Evolutionary conservation across 108 stramenopile species (phyloP), one percentile per base, ranked within the genome.

Genomic region (Chaetoceros tenuissimus): DNA sequence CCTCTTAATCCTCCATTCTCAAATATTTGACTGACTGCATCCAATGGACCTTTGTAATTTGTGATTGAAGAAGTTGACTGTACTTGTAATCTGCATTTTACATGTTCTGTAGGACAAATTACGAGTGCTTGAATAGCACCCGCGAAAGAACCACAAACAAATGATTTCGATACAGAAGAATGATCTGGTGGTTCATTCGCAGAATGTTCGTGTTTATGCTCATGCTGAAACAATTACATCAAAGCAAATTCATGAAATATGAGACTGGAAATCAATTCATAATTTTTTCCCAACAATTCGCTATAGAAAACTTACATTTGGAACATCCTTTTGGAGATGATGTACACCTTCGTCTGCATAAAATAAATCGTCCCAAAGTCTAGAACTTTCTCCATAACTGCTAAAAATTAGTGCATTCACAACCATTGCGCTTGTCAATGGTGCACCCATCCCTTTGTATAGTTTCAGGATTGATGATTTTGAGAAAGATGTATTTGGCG

Each of bases 11-110:
- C 81, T 53, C 85, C 73, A 29, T 63, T 57, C 19, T 51, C 46
- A 1, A 81, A 28, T 40, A 91, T 85, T 17, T 66, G 59, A n/a
- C 56, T 22, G 17, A 60, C 50, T 1, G 75, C 76, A 53, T 84
- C 73, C 3, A 78, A 23, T 10, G 84, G 82, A 21, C 84, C 80
- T 51, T 52, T 67, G 63, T 77, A 82, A 13, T 68, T 3, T 57
- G 51, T 52, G 52, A 59, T 47, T 23, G 63, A 23, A 45, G 69
- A 30, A 19, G 63, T 55, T 31, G 55, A 53, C 49, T 86, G 69
- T 40, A 85, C 65, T 74, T 97, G 96, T 53, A 97, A 62, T 53
- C 93, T 78, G 66, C 89, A 89, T 61, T 97, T 97, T 71, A 97
- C 62, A 53, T 93, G 90, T 59, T 97, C 96, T 0, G 53, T 73